phyloP scores from a whole-genome alignment of 179 eudicot genomes.

The Actinidia polygama region DNA sequence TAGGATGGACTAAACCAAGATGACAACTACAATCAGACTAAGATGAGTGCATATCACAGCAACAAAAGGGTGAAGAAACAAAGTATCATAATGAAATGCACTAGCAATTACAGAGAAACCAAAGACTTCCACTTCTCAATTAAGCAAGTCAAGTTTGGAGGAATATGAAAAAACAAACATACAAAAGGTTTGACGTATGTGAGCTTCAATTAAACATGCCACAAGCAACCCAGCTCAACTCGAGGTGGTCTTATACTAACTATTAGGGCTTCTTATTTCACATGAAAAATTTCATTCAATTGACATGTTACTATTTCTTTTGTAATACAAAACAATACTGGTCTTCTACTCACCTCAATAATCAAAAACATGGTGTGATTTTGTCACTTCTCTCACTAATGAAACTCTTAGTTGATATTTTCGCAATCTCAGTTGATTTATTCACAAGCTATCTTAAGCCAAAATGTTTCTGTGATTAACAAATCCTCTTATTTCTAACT shows the following conservation, averaged over 20 bases:
- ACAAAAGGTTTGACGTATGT: neutral
- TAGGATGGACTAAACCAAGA: neutral
- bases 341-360: constrained; percentile 1
- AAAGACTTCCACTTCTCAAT: too few relatives aligned
- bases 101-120: neutral
- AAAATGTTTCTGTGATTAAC: too few relatives aligned
- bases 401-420: too few relatives aligned
- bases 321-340: neutral
- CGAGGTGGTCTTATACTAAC: neutral
- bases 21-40: neutral
- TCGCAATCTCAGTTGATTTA: too few relatives aligned
- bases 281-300: neutral
- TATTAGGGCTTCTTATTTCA: neutral
- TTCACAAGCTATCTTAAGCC: too few relatives aligned
- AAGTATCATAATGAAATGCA: neutral
- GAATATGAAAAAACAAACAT: neutral
- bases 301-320: neutral
- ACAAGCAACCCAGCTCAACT: neutral
- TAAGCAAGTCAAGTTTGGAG: neutral
- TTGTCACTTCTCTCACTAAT: too few relatives aligned
- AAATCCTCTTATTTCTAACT: too few relatives aligned
- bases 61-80: neutral
- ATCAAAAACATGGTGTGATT: too few relatives aligned
- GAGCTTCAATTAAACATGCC: neutral
- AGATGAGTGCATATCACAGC: neutral